Base-by-base conservation (phyloP, 176 grass and related monocot genomes). In the Leersia perrieri region DNA sequence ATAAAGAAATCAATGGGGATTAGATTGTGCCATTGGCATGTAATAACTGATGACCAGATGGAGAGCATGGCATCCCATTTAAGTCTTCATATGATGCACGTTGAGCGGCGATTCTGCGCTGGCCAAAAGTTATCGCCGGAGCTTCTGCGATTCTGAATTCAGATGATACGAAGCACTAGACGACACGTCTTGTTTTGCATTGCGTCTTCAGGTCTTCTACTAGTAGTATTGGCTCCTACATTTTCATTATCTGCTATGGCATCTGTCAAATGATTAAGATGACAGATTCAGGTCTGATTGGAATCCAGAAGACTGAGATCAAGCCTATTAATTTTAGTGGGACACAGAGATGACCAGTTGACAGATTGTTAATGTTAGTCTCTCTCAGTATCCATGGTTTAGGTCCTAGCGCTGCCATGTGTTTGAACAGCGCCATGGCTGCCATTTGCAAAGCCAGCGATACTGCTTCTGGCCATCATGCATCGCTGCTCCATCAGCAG, bases 381-480 rank as follows among this genome's bases (percentile, higher is more conserved):
- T 34, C 57, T n/a, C 20, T 64, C 42, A 76, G n/a, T 38, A 63
- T 29, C 27, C 72, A 72, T 61, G 16, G 66, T 70, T 64, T 80
- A 47, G 64, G 70, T 32, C 76, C 44, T 60, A 70, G 57, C 68
- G 57, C 74, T 51, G 73, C 44, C 88, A 86, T 89, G 83, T 89
- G 88, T 82, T 77, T 66, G 72, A 77, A 75, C 65, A 85, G 88
- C 69, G n/a, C 27, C 60, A 31, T 72, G 45, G 51, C 44, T 72
- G 72, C 62, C 66, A 82, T 82, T 30, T 61, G 34, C 66, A 67
- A 81, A 85, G 64, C 63, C 53, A 58, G 53, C 20, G n/a, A 65
- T 62, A 49, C 47, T 76, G 64, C 51, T 57, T 36, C 12, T 18
- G 82, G 72, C 16, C 64, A 76, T 72, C 41, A 45, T 32, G 53